Conservation (phyloP, 768 basidiomycete species). For the Guyanaporus albipodus region DNA sequence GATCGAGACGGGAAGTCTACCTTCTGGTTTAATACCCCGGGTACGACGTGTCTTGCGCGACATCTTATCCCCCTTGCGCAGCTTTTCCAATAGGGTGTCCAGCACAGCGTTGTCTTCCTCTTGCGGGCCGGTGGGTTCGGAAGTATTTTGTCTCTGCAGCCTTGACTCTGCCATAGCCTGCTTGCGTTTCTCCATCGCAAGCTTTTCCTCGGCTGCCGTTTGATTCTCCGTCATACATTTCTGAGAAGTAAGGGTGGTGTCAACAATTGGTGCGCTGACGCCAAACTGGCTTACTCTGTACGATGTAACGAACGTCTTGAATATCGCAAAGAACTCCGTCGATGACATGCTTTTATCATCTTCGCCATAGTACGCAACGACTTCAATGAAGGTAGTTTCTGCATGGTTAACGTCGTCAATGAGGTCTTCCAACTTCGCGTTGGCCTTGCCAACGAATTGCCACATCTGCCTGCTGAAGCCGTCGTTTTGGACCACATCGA, state of each 20-base stretch:
- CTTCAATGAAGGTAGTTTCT: slow-evolving; percentile 78
- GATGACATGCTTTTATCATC: slow-evolving; percentile 84
- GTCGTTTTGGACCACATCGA: slow-evolving; percentile 66
- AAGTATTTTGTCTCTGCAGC: slow-evolving; percentile 48
- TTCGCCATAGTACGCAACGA: slow-evolving; percentile 89
- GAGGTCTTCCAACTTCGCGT: slow-evolving; percentile 73
- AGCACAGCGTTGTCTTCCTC: slow-evolving; percentile 58
- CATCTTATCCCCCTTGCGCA: slow-evolving; percentile 66
- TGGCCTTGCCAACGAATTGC: slow-evolving; percentile 77
- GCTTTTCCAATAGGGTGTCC: slow-evolving; percentile 66
- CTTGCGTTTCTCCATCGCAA: slow-evolving; percentile 64
- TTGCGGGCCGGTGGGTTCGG: slow-evolving; percentile 41
- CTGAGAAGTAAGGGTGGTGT: slow-evolving; percentile 36
- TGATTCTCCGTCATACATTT: slow-evolving; percentile 87
- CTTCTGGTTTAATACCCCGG: slow-evolving; percentile 38
- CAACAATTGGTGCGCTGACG: neutral
- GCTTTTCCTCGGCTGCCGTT: slow-evolving; percentile 65
- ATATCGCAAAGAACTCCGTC: slow-evolving; percentile 92
- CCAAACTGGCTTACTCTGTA: slow-evolving; percentile 57
- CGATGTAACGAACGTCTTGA: slow-evolving; percentile 95
- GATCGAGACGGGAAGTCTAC: slow-evolving; percentile 21
- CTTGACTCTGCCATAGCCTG: slow-evolving; percentile 62
- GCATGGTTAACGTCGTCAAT: slow-evolving; percentile 85
- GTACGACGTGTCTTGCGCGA: slow-evolving; percentile 51
- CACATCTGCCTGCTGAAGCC: slow-evolving; percentile 91